Conservation (phyloP, 1,284 basidiomycete species). For the Stereum hirsutum region DNA sequence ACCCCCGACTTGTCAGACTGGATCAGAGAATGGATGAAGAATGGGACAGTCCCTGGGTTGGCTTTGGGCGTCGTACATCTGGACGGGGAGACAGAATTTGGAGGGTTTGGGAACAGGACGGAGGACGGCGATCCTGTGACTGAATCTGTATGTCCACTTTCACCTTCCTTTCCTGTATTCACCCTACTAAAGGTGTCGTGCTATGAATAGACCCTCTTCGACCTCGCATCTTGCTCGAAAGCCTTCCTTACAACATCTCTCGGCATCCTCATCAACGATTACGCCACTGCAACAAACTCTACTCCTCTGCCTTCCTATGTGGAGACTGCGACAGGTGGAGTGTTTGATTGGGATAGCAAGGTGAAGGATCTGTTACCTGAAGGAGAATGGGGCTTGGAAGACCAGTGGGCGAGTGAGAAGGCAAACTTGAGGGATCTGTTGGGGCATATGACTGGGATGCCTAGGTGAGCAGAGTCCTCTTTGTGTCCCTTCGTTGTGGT, state of each 20-base stretch:
- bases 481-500: no score
- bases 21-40: not conserved
- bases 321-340: no score
- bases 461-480: no score
- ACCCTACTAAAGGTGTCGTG: no score
- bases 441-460: constrained; percentile 28
- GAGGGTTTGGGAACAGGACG: constrained; percentile 17
- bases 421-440: constrained; percentile 27
- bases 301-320: constrained; percentile 24
- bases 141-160: constrained; percentile 13
- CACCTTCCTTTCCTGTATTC: no score
- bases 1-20: constrained; percentile 1
- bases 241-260: constrained; percentile 28
- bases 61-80: constrained; percentile 3
- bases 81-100: constrained; percentile 11
- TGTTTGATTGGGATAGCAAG: constrained; percentile 27
- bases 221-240: constrained; percentile 27
- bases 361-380: constrained; percentile 26
- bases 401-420: constrained; percentile 23
- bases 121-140: constrained; percentile 17
- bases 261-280: constrained; percentile 31
- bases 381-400: constrained; percentile 24
- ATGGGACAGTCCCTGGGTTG: constrained; percentile 1
- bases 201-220: constrained; percentile 28
- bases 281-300: constrained; percentile 22